Base-by-base conservation (phyloP, 1,284 basidiomycete species). In the Schizophyllum commune region DNA sequence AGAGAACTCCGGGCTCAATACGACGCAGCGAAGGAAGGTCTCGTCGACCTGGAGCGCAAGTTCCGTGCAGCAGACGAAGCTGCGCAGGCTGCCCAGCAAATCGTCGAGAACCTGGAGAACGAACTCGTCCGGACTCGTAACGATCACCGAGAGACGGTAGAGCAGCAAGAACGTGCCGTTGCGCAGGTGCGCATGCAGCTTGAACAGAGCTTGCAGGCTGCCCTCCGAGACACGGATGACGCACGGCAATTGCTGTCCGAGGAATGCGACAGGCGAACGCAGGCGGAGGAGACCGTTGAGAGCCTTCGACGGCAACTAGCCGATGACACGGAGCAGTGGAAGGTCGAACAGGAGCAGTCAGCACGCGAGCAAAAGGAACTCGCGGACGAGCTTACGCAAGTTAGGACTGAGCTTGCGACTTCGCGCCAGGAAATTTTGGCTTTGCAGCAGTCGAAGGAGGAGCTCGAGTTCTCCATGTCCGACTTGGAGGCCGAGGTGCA, bases 401-500 rank as follows among this genome's bases (percentile, higher is more conserved):
- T 69, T n/a, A 63, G 68, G 20, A 60, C 62, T 21, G 59, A 71
- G 15, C 65, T 77, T 8, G 62, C 69, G 51, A 51, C 65, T 13
- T 62, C 68, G 9, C 68, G 73, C 33, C 69, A 72, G n/a, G 52
- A 54, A n/a, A 54, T 22, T n/a, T 6, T n/a, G 52, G 58, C 67
- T 2, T 61, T 79, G 32, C 77, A 81, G 62, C 75, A 79, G 58
- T 85, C 86, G 70, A 83, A 80, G 62, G 67, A 63, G 1, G 58
- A 65, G 17, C 69, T 87, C 22, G 83, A 88, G 63, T 75, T 77
- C 39, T 76, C 84, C 65, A 77, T 79, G 52, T 88, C 86, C 0
- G 72, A 74, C 17, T 72, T 89, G 17, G 80, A 83, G 60, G 85
- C 86, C 1, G 86, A 90, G 67, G 72, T 83, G 21, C 86, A 91